Base-by-base conservation (phyloP, 2,329 filamentous ascomycete species). In the Rasamsonia emersonii region DNA sequence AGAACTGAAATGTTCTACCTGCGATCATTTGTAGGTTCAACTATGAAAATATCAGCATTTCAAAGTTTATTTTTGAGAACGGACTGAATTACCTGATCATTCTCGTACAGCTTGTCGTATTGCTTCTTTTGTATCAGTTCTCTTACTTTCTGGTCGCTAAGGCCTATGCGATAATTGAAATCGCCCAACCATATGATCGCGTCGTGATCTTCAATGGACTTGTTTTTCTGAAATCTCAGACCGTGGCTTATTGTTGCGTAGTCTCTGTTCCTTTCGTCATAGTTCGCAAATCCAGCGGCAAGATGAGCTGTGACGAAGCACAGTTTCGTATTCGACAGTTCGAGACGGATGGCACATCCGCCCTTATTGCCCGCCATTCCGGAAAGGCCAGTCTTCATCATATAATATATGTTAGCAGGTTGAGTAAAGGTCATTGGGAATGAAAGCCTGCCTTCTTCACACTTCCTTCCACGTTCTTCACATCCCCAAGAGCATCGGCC, bases 331-430 rank as follows among this genome's bases (percentile, higher is more conserved):
- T 83, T 93, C 17, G 85, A 88, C 50, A 86, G 95, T 41, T 96
- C 89, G 59, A 98, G 83, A 4, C 91, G 81, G 47, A 98, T 95
- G 2, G 88, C 91, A 30, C 95, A 93, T 1, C 91, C 91, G 11
- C 91, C 91, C 63, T 98, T 98, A 64, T 98, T 98, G 14, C 91
- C 91, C 17, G 88, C 89, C 71, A 98, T 94, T 4, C 91, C 91
- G 15, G 88, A 95, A 70, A 98, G 78, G 3, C 91, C 91, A 1
- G 77, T 82, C 70, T 56, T 71, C 73, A 2, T 14, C 11, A 20
- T 4, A 10, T 15, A n/a, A 26, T 5, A 24, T 19, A 15, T n/a
- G 14, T 26, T 15, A 23, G 7, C 5, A 3, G 16, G 9, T 24
- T 14, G 9, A 18, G 8, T 20, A 9, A 21, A 5, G 9, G 9